These are phyloP conservation scores for Quercus dentata DNA, from an alignment of 306 rosid species.

Conservation along the genomic window DNA sequence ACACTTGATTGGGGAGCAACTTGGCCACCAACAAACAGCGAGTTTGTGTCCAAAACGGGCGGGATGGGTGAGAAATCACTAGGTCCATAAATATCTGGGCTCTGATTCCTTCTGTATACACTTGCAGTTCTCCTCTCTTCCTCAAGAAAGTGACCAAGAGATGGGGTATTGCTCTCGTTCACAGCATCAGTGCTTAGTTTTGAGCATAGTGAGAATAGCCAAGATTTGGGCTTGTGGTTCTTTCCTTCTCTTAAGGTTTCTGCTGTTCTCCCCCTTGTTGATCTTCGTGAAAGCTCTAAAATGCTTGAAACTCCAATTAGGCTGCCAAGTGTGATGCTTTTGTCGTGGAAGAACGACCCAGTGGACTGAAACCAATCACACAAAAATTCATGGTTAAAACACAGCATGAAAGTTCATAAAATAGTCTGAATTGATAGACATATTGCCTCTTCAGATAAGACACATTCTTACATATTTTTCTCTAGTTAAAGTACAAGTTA, in stretches of 20 bases:
- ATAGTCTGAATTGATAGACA: neutral
- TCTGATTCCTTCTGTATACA: conserved; percentile 28
- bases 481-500: neutral
- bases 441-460: too few relatives aligned
- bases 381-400: conserved; percentile 11
- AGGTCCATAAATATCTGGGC: conserved; percentile 19
- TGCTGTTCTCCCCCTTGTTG: conserved; percentile 39
- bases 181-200: conserved; percentile 60
- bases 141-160: conserved; percentile 72
- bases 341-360: conserved; percentile 57
- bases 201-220: conserved; percentile 62
- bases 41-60: conserved; percentile 16
- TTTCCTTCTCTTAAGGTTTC: conserved; percentile 37
- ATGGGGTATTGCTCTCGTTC: conserved; percentile 33
- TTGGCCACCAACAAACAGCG: conserved; percentile 25
- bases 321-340: conserved; percentile 60
- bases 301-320: conserved; percentile 58
- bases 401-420: neutral
- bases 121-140: conserved; percentile 53
- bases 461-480: neutral
- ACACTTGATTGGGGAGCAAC: conserved; percentile 31
- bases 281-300: conserved; percentile 52
- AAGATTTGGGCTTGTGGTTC: conserved; percentile 48
- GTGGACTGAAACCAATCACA: conserved; percentile 38
- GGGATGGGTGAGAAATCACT: conserved; percentile 17